A percentile compares a stretch with the other conserved stretches of the same genome.
phyloP scores from a whole-genome alignment of 352 stramenopile species.

The Globisporangium yorkense region DNA sequence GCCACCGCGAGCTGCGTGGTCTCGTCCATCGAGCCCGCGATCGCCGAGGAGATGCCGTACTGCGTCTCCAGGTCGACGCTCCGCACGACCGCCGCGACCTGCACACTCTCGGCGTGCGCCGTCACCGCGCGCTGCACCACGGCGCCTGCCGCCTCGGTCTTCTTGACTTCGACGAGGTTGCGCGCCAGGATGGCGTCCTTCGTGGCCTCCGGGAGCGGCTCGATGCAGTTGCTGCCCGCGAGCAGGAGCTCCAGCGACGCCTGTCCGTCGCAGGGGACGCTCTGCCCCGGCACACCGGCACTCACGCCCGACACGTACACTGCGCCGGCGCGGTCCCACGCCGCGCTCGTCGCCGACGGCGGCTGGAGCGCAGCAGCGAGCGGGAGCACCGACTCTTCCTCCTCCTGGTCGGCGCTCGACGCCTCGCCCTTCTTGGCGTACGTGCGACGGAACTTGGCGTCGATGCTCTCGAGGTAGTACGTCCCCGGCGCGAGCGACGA shows the following conservation, averaged over 20 bases:
- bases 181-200: slow-evolving; percentile 89
- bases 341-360: slow-evolving; percentile 27
- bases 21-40: slow-evolving; percentile 94
- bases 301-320: slow-evolving; percentile 91
- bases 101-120: slow-evolving; percentile 61
- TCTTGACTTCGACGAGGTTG: slow-evolving; percentile 87
- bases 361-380: slow-evolving; percentile 23
- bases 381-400: slow-evolving; percentile 15
- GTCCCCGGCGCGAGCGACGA: slow-evolving; percentile 65
- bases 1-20: slow-evolving; percentile 92
- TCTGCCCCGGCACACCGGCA: slow-evolving; percentile 82
- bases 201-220: slow-evolving; percentile 48
- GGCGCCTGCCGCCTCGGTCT: slow-evolving; percentile 27
- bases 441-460: slow-evolving; percentile 82
- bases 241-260: slow-evolving; percentile 87
- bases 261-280: slow-evolving; percentile 59
- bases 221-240: slow-evolving; percentile 89
- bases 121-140: slow-evolving; percentile 41
- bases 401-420: not conserved
- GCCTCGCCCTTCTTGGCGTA: slow-evolving; percentile 60
- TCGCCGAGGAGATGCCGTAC: slow-evolving; percentile 85
- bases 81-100: slow-evolving; percentile 85
- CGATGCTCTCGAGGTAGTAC: slow-evolving; percentile 91
- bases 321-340: slow-evolving; percentile 44
- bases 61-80: slow-evolving; percentile 57